Conservation (phyloP, 2,329 filamentous ascomycete species). For the Diaporthe sp. region DNA sequence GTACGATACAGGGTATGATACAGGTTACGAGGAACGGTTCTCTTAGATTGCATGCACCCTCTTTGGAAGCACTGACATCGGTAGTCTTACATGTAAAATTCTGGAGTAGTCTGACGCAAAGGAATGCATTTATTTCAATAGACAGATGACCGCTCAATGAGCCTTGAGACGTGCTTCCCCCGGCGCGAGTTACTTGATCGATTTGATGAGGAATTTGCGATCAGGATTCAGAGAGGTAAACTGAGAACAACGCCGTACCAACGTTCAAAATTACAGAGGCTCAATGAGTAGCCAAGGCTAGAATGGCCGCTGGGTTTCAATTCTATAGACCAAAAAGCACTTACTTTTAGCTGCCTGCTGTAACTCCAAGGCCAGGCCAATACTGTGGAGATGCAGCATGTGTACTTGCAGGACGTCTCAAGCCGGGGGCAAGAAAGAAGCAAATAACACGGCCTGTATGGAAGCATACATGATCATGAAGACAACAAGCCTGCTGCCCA, state of each 20-base stretch:
- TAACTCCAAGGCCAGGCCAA: background rate
- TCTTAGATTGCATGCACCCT: background rate
- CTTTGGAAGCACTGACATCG: background rate
- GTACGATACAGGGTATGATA: no score
- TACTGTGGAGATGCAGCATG: background rate
- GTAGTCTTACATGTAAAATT: background rate
- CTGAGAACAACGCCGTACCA: background rate
- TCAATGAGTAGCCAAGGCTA: background rate
- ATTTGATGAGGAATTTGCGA: background rate
- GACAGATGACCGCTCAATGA: background rate
- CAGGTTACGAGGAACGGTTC: background rate
- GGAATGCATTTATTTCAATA: background rate
- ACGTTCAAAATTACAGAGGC: background rate
- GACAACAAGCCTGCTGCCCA: conserved; percentile 57
- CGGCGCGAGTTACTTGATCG: background rate
- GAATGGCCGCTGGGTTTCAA: background rate
- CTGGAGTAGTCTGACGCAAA: background rate
- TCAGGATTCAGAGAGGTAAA: background rate
- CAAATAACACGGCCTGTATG: conserved; percentile 86
- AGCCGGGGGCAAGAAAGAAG: conserved; percentile 91
- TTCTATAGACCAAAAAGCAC: background rate
- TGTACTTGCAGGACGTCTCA: conserved; percentile 47
- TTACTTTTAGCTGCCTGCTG: background rate
- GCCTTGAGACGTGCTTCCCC: background rate
- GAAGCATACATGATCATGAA: conserved; percentile 85